phyloP scores from a whole-genome alignment of 2,329 filamentous ascomycete species.

The Stachybotrys echinatus region DNA sequence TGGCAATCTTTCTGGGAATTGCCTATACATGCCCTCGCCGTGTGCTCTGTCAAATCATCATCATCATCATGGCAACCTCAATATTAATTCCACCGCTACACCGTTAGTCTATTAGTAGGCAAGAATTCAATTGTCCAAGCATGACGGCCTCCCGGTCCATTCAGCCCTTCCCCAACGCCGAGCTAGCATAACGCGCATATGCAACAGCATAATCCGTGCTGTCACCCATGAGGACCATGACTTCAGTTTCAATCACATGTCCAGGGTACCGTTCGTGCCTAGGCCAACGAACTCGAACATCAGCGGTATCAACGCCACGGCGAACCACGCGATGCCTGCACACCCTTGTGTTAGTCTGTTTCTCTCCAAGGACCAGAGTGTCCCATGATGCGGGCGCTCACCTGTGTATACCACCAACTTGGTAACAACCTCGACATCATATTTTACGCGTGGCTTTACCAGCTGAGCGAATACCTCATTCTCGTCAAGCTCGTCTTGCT shows the following conservation, averaged over 20 bases:
- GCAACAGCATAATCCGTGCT: neutral
- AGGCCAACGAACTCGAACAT: conserved; percentile 60
- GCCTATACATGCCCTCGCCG: no score
- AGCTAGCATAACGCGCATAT: neutral
- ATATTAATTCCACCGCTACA: neutral
- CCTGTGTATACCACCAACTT: conserved; percentile 93
- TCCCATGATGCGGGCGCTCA: conserved; percentile 32
- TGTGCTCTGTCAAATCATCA: no score
- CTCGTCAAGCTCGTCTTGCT: conserved; percentile 53
- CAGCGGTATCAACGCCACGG: conserved; percentile 68
- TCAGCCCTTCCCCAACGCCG: neutral
- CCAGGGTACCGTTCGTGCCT: conserved; percentile 28
- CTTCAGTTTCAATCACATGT: neutral
- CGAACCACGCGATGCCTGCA: conserved; percentile 75
- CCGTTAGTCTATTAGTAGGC: conserved; percentile 13
- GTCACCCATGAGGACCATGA: no score
- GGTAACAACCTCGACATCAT: conserved; percentile 98
- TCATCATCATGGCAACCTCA: conserved; percentile 5
- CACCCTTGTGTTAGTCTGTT: neutral
- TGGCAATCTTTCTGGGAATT: no score
- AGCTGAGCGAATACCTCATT: conserved; percentile 79
- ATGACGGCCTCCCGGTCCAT: neutral
- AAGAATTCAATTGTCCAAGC: neutral
- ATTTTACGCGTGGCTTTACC: conserved; percentile 81
- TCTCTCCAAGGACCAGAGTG: neutral